These are phyloP conservation scores for Dendrostoma leiphaemia DNA, from an alignment of 2,329 filamentous ascomycete species.

Conservation along the genomic window DNA sequence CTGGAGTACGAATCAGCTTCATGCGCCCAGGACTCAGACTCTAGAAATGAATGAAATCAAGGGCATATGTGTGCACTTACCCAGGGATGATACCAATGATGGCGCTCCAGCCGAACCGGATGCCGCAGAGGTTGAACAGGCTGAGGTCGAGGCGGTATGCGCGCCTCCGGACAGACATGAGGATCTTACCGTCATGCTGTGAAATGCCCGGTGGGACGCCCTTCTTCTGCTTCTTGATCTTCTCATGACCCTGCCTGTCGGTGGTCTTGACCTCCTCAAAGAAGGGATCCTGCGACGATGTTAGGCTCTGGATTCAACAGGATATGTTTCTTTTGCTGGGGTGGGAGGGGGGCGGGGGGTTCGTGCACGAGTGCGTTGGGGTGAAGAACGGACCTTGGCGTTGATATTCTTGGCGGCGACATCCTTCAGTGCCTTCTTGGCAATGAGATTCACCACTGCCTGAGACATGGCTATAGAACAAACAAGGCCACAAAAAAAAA, in stretches of 20 bases:
- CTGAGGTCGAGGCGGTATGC: slow-evolving; percentile 85
- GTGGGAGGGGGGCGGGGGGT: too few relatives aligned
- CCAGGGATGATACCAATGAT: slow-evolving; percentile 81
- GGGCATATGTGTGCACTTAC: too few relatives aligned
- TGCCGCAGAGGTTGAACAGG: slow-evolving; percentile 76
- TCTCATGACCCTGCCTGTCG: slow-evolving; percentile 33
- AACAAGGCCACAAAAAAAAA: too few relatives aligned
- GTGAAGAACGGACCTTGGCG: too few relatives aligned
- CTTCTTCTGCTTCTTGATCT: slow-evolving; percentile 81
- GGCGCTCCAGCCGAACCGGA: slow-evolving; percentile 86
- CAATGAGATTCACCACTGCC: slow-evolving; percentile 10
- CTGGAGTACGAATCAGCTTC: slow-evolving; percentile 38
- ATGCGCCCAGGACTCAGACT: too few relatives aligned
- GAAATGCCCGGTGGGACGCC: slow-evolving; percentile 81
- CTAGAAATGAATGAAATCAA: too few relatives aligned
- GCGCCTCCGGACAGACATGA: slow-evolving; percentile 81
- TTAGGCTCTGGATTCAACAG: too few relatives aligned
- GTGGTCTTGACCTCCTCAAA: slow-evolving; percentile 5
- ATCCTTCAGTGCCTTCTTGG: slow-evolving; percentile 13
- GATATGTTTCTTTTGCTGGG: too few relatives aligned
- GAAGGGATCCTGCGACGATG: slow-evolving; percentile 8
- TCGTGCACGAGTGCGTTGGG: too few relatives aligned
- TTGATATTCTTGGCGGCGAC: slow-evolving; percentile 6
- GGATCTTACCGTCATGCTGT: slow-evolving; percentile 73
- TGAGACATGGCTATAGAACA: too few relatives aligned